Conservation (phyloP, 1,139 yeast genomes). For the Yamadazyma dushanensis region DNA sequence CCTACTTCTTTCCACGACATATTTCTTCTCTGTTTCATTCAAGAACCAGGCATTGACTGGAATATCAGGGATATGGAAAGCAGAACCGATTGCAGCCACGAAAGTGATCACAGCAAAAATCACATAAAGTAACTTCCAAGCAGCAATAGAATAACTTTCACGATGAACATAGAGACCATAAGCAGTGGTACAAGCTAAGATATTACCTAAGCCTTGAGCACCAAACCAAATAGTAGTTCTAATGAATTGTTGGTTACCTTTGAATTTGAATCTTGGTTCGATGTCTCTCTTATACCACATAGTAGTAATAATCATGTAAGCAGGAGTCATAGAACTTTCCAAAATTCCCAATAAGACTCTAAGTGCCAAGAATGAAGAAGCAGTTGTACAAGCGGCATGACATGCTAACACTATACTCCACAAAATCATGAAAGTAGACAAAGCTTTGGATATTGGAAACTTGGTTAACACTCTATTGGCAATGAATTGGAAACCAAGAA, state of each 20-base stretch:
- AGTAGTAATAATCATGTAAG: slow-evolving; percentile 22
- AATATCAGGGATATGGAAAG: slow-evolving; percentile 26
- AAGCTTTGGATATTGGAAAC: slow-evolving; percentile 25
- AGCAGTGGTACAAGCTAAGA: slow-evolving; percentile 17
- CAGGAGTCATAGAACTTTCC: slow-evolving; percentile 51
- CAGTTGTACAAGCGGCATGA: slow-evolving; percentile 23
- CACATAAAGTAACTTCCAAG: slow-evolving; percentile 28
- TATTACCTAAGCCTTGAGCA: slow-evolving; percentile 8
- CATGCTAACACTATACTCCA: slow-evolving; percentile 26
- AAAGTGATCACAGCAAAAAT: slow-evolving; percentile 25
- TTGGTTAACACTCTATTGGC: slow-evolving; percentile 38
- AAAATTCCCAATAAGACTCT: slow-evolving; percentile 45
- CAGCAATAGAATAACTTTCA: slow-evolving; percentile 17
- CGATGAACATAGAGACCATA: slow-evolving; percentile 23
- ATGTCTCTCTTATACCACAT: slow-evolving; percentile 15
- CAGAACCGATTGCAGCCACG: slow-evolving; percentile 20
- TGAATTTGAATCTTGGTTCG: not conserved
- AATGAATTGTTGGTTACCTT: slow-evolving; percentile 15
- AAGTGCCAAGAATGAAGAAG: slow-evolving; percentile 23
- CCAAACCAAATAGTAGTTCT: slow-evolving; percentile 19
- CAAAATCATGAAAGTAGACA: slow-evolving; percentile 19
- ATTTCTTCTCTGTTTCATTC: slow-evolving; percentile 36
- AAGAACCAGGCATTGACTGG: slow-evolving; percentile 34
- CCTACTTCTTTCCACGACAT: slow-evolving; percentile 37
- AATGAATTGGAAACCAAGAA: slow-evolving; percentile 45